Percentiles rank a stretch among this genome's conserved stretches.
phyloP scores from a whole-genome alignment of 768 basidiomycete genomes.

The Pisolithus microcarpus region DNA sequence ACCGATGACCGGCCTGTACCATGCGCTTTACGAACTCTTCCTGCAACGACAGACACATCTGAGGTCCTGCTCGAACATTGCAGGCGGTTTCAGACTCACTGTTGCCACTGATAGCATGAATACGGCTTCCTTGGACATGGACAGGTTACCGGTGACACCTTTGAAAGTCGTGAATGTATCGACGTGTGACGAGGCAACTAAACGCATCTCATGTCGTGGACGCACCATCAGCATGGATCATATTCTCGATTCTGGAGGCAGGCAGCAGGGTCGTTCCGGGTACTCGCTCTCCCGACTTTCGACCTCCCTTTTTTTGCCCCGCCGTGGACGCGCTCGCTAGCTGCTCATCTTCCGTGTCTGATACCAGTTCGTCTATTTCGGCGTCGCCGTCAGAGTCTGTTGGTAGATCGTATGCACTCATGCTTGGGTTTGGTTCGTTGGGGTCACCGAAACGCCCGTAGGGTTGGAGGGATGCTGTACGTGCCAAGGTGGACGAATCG shows the following conservation, averaged over 20 bases:
- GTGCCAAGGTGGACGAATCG: conserved; percentile 22
- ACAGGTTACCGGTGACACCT: conserved; percentile 56
- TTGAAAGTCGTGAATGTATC: conserved; percentile 8
- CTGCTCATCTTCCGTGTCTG: conserved; percentile 26
- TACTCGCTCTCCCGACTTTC: conserved; percentile 35
- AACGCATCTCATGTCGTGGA: conserved; percentile 8
- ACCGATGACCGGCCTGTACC: conserved; percentile 58
- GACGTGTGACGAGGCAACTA: conserved; percentile 7
- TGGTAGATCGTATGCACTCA: conserved; percentile 26
- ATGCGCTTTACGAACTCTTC: conserved; percentile 82
- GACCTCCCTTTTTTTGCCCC: conserved; percentile 22
- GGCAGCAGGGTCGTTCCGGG: conserved; percentile 68
- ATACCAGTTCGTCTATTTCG: conserved; percentile 29
- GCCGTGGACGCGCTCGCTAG: conserved; percentile 17
- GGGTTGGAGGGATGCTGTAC: conserved; percentile 27
- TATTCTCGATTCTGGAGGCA: conserved; percentile 60
- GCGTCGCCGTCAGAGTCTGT: conserved; percentile 29
- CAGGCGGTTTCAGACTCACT: conserved; percentile 31
- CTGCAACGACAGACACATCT: conserved; percentile 31
- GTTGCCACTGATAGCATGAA: conserved; percentile 73
- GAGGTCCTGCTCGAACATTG: conserved; percentile 8
- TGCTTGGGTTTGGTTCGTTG: conserved; percentile 16
- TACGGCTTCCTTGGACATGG: conserved; percentile 68
- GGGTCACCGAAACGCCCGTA: conserved; percentile 22
- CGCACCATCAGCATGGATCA: conserved; percentile 72